Percentiles rank a stretch among this genome's conserved stretches.
phyloP scores from a whole-genome alignment of 1,284 basidiomycete genomes.

The Pholiota adiposa region DNA sequence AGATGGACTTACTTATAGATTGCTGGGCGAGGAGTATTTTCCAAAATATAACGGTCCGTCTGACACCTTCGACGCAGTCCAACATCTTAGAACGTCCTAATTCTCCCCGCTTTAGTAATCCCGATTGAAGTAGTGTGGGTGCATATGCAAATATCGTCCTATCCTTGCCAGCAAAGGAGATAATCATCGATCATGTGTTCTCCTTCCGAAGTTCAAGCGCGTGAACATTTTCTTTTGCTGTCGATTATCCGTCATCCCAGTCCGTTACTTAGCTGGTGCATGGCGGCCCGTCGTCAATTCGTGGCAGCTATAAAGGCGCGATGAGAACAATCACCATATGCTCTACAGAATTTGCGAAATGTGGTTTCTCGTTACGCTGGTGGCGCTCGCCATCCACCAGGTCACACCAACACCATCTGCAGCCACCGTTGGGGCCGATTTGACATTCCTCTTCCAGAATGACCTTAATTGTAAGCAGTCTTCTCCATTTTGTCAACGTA shows the following conservation, averaged over 20 bases:
- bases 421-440: slow-evolving; percentile 24
- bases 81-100: background rate
- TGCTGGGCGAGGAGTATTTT: background rate
- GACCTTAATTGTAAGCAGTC: slow-evolving; percentile 33
- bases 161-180: slow-evolving; percentile 4
- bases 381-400: slow-evolving; percentile 6
- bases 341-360: slow-evolving; percentile 3
- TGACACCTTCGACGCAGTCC: background rate
- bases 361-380: slow-evolving; percentile 9
- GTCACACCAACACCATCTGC: slow-evolving; percentile 24
- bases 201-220: slow-evolving; percentile 14
- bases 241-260: background rate
- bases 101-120: background rate
- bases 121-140: background rate
- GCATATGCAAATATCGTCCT: background rate
- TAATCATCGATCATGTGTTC: slow-evolving; percentile 5
- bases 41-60: slow-evolving; percentile 11
- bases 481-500: background rate
- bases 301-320: slow-evolving; percentile 5
- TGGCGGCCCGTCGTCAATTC: background rate
- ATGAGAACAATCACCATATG: background rate
- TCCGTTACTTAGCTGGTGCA: background rate
- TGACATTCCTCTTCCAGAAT: slow-evolving; percentile 34
- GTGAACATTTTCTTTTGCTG: slow-evolving; percentile 4
- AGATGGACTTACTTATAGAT: background rate